Evolutionary conservation across 169 alveolate genomes (phyloP).

Genomic region (Babesia gibsoni): DNA sequence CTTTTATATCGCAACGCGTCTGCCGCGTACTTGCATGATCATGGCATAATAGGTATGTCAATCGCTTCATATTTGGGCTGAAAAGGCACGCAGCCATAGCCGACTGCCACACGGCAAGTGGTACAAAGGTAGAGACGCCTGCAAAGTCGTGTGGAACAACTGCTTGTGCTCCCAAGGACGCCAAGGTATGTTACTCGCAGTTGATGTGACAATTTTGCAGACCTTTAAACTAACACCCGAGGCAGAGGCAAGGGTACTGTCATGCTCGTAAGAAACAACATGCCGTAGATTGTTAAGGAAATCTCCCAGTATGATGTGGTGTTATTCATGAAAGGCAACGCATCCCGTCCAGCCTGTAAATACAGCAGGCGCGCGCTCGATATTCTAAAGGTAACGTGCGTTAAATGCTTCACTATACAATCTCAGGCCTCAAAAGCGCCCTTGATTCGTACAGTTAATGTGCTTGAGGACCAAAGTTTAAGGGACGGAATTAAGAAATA

Average conservation of each 20-base stretch:
- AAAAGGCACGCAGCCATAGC: not conserved
- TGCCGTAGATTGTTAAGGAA: slow-evolving; percentile 50
- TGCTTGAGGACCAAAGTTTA: slow-evolving; percentile 76
- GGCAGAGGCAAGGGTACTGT: slow-evolving; percentile 35
- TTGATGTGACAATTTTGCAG: not conserved
- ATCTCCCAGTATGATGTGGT: slow-evolving; percentile 67
- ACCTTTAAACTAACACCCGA: slow-evolving; percentile 20
- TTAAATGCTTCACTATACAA: not conserved
- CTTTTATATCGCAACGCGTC: too few species aligned
- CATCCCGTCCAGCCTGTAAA: slow-evolving; percentile 75
- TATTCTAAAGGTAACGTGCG: slow-evolving; percentile 61
- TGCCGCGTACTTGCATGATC: too few species aligned
- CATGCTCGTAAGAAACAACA: not conserved
- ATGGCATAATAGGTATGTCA: not conserved
- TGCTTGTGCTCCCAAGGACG: not conserved
- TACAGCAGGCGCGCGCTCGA: slow-evolving; percentile 77
- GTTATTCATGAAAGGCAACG: slow-evolving; percentile 82
- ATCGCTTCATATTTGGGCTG: not conserved
- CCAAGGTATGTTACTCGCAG: slow-evolving; percentile 15
- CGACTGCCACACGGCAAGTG: not conserved
- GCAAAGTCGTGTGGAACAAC: not conserved
- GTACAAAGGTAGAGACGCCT: not conserved
- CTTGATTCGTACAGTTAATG: slow-evolving; percentile 79
- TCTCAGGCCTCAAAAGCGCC: slow-evolving; percentile 57
- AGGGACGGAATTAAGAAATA: slow-evolving; percentile 83